Conservation (phyloP, 805 yeast genomes). For the Priceomyces melissophilus region DNA sequence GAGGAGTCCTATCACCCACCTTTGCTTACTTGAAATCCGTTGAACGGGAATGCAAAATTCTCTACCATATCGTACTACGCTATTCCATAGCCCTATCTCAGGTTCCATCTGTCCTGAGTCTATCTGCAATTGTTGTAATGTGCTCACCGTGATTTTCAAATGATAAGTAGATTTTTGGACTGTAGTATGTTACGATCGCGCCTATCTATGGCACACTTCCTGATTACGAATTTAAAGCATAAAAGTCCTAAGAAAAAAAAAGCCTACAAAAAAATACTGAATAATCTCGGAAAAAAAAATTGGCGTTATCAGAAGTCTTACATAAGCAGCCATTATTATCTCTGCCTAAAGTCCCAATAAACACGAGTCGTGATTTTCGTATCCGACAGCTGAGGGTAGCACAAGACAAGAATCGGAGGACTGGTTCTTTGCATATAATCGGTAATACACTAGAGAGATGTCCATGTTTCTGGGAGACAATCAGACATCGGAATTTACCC, state of each 20-base stretch:
- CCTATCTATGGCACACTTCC: too few relatives aligned
- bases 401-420: background rate
- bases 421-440: background rate
- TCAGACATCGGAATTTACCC: constrained; percentile 23
- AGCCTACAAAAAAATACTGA: background rate
- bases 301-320: too few relatives aligned
- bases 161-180: too few relatives aligned
- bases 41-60: constrained; percentile 20
- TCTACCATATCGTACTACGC: constrained; percentile 6
- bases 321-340: too few relatives aligned
- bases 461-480: background rate
- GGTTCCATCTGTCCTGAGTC: background rate
- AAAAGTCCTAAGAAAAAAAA: background rate
- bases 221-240: background rate
- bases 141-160: too few relatives aligned
- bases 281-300: background rate
- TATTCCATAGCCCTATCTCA: constrained; percentile 2
- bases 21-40: constrained; percentile 27
- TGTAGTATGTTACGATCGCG: too few relatives aligned
- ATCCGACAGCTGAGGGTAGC: background rate
- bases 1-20: constrained; percentile 78
- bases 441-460: background rate
- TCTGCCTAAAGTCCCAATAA: background rate
- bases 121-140: too few relatives aligned
- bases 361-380: background rate